Evolutionary conservation across 345 rosid species (phyloP), one percentile per base, ranked within the genome.

Genomic region (Draba incana): DNA sequence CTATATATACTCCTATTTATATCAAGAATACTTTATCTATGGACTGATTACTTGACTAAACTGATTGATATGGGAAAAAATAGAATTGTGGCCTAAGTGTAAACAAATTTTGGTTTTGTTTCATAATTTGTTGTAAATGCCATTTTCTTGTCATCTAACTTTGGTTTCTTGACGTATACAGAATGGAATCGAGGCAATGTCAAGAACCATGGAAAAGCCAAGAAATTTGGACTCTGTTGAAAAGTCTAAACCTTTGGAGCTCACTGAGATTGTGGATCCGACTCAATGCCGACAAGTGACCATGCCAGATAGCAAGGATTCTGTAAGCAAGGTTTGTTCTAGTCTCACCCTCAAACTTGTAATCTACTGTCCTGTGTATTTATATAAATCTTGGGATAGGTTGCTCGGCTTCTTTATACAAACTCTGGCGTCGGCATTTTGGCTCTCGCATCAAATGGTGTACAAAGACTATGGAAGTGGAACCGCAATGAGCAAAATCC

Each of bases 181-280:
- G 99, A 94, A 91, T 80, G 99, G 95, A 68, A 84, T 90, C 64
- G 97, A 88, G 73, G 80, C 90, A 57, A 70, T 83, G 79, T 81
- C 83, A 70, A 82, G 97, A 88, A 81, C 82, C 76, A 64, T 81
- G 62, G 98, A 94, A 80, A 91, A 87, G 77, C 87, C 97, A 24
- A 86, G 92, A 78, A 70, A 64, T 50, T 57, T 78, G 44, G 99
- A 87, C n/a, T 60, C 76, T 44, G 60, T 65, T 51, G 99, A 88
- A 31, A 94, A 85, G 78, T 51, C 86, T 50, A 94, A 86, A 79
- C 81, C 95, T 15, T 88, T 89, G 95, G 91, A 87, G 76, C 80
- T 85, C 67, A 75, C 83, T 33, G 99, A 94, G 78, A 86, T 94
- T 66, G 75, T 81, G 68, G 88, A 88, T 45, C 74, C 88, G 49